Evolutionary conservation across 331 rosid species (phyloP).

Genomic region (Malus hybrid): DNA sequence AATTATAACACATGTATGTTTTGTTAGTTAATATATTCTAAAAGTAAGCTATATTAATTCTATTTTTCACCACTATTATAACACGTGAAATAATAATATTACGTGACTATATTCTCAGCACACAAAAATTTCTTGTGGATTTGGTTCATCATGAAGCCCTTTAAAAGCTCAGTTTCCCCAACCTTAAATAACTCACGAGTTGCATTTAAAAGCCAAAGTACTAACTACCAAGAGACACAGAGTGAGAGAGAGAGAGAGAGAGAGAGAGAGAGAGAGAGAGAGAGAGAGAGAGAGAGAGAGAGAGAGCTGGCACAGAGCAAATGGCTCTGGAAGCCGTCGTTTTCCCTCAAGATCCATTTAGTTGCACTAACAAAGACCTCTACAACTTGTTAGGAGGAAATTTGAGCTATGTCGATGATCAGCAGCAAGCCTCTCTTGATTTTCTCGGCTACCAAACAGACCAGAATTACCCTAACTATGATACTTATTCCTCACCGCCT

Average conservation of each 20-base stretch:
- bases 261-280: too few species aligned
- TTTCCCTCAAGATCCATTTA: too few species aligned
- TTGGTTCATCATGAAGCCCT: slow-evolving; percentile 16
- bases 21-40: too few species aligned
- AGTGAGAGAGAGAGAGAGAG: too few species aligned
- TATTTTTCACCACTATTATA: too few species aligned
- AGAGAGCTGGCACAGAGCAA: slow-evolving; percentile 4
- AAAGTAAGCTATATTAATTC: accelerated
- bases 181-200: background rate
- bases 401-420: background rate
- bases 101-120: background rate
- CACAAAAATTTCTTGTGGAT: slow-evolving; percentile 7
- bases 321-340: slow-evolving; percentile 88
- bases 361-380: too few species aligned
- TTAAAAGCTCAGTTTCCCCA: slow-evolving; percentile 34
- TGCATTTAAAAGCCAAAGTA: background rate
- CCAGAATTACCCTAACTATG: slow-evolving; percentile 4
- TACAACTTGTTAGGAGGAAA: too few species aligned
- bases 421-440: slow-evolving; percentile 18
- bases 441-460: slow-evolving; percentile 52
- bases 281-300: too few species aligned
- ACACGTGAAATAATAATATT: background rate
- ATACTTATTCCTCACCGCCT: slow-evolving; percentile 29
- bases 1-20: too few species aligned
- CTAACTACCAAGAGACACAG: slow-evolving; percentile 14